phyloP scores from a whole-genome alignment of 441 rosid species.

The Euphorbia celastroides region DNA sequence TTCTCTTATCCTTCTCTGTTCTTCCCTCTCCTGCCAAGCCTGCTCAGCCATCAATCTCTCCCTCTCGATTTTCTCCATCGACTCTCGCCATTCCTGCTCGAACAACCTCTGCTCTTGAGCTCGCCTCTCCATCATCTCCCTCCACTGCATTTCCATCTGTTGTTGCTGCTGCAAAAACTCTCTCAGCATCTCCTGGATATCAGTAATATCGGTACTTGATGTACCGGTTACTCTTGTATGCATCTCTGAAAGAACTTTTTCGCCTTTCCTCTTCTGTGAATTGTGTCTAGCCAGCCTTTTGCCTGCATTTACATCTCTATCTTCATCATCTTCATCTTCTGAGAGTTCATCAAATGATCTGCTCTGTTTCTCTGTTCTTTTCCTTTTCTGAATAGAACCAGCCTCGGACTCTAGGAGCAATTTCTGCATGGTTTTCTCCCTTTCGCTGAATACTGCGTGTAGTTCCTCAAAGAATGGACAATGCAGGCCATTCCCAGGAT shows the following conservation, averaged over 20 bases:
- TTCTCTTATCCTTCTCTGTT: conserved; percentile 75
- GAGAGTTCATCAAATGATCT: conserved; percentile 35
- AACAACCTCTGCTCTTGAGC: conserved; percentile 63
- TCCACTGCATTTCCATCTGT: conserved; percentile 79
- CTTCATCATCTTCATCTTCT: conserved; percentile 35
- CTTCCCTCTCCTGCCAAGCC: conserved; percentile 85
- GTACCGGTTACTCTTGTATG: too few species aligned
- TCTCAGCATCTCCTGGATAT: conserved; percentile 49
- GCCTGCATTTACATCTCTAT: conserved; percentile 31
- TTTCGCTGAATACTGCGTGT: conserved; percentile 39
- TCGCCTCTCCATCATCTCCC: conserved; percentile 64
- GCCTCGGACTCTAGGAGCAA: conserved; percentile 36
- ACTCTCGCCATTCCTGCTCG: conserved; percentile 88
- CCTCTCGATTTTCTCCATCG: conserved; percentile 74
- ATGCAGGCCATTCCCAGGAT: conserved; percentile 39
- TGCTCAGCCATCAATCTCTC: conserved; percentile 79
- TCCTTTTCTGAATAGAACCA: conserved; percentile 32
- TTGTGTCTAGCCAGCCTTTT: conserved; percentile 24
- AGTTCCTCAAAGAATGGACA: conserved; percentile 55
- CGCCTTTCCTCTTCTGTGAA: conserved; percentile 44
- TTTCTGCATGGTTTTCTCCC: conserved; percentile 39
- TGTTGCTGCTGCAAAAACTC: conserved; percentile 80
- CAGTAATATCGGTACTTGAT: too few species aligned
- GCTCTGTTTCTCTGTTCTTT: conserved; percentile 27
- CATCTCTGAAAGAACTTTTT: too few species aligned